phyloP scores from a whole-genome alignment of 192 early-diverging fungal genomes.

The Cladochytrium replicatum region DNA sequence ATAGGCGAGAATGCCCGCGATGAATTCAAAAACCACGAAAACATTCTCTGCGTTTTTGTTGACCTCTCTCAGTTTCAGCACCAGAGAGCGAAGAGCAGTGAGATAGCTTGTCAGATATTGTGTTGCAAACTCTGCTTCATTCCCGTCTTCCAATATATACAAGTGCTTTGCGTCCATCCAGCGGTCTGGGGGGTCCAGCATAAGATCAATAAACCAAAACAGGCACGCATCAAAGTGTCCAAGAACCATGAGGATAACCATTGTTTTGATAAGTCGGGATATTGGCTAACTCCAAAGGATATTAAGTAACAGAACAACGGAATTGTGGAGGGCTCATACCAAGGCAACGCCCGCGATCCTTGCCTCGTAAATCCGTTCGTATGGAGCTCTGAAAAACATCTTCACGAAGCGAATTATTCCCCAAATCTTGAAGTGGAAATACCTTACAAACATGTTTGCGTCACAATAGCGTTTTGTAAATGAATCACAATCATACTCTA shows the following conservation, averaged over 20 bases:
- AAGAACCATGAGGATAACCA: background rate
- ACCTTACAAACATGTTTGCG: no score
- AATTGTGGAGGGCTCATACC: no score
- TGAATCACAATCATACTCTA: no score
- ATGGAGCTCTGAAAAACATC: conserved; percentile 13
- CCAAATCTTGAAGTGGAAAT: conserved; percentile 17
- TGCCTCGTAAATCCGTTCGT: conserved; percentile 10
- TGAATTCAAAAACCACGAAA: conserved; percentile 4
- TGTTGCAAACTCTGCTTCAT: background rate
- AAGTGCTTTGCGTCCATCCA: conserved; percentile 5
- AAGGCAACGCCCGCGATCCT: conserved; percentile 10
- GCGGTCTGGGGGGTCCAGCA: background rate
- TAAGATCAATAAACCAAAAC: conserved; percentile 8
- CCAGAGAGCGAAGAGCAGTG: background rate
- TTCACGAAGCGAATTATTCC: conserved; percentile 16
- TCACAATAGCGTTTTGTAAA: no score
- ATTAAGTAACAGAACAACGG: no score
- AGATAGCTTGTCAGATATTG: conserved; percentile 7
- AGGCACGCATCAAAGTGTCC: conserved; percentile 9
- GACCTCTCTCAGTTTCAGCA: conserved; percentile 5
- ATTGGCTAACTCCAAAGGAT: no score
- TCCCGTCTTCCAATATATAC: background rate
- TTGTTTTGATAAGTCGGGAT: conserved; percentile 11
- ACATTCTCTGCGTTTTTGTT: conserved; percentile 4
- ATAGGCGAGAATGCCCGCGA: conserved; percentile 6